These are phyloP conservation scores for Paramecium biaurelia DNA, from an alignment of 73 alveolate genomes.

Conservation along the genomic window DNA sequence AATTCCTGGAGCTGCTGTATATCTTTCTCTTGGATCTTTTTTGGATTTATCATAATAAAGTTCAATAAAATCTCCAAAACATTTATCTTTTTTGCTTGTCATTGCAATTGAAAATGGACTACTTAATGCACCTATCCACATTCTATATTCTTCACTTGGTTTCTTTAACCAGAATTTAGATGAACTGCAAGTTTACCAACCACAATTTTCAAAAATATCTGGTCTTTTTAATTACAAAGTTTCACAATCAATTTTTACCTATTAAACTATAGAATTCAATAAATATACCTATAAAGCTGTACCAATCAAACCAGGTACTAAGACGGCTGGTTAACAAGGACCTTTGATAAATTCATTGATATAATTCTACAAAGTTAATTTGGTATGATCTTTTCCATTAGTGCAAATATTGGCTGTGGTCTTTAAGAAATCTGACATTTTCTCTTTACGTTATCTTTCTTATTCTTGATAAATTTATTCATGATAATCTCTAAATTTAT, in stretches of 20 bases:
- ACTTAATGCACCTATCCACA: conserved; percentile 47
- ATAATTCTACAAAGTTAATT: not conserved
- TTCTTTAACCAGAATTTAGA: conserved; percentile 43
- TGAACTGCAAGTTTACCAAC: conserved; percentile 60
- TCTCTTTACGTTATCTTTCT: not conserved
- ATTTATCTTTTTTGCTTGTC: conserved; percentile 32
- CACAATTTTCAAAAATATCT: conserved; percentile 52
- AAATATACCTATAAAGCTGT: conserved; percentile 53
- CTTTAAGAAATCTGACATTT: not conserved
- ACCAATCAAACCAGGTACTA: conserved; percentile 57
- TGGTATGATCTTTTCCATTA: conserved; percentile 16
- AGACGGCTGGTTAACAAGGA: conserved; percentile 46
- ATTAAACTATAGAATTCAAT: not conserved
- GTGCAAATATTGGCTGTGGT: not conserved
- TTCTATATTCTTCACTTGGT: conserved; percentile 58
- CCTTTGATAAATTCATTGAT: conserved; percentile 45
- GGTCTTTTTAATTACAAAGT: conserved; percentile 38
- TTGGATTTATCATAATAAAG: conserved; percentile 19
- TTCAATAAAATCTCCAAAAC: conserved; percentile 59
- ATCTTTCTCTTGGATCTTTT: conserved; percentile 42
- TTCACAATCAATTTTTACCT: conserved; percentile 59
- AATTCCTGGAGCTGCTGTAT: conserved; percentile 33
- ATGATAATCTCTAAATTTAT: not conserved
- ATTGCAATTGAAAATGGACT: conserved; percentile 23
- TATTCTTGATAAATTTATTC: conserved; percentile 18